A percentile compares a stretch with the other conserved stretches of the same genome.
These are phyloP conservation scores for Wickerhamiella azyma DNA, from an alignment of 805 yeast genomes.

Conservation along the genomic window DNA sequence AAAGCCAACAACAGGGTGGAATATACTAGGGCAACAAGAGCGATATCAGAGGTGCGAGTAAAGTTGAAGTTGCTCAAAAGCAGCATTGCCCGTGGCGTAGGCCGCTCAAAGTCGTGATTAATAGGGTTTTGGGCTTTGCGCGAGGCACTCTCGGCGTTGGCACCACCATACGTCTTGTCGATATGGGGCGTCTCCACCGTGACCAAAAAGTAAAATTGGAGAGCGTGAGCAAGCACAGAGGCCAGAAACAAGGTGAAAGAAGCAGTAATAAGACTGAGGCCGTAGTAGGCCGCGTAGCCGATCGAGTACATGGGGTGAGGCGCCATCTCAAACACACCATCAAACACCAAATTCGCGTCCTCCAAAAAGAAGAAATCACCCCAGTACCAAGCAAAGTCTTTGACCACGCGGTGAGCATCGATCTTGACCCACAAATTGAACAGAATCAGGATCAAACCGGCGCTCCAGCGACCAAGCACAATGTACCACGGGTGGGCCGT, in stretches of 20 bases:
- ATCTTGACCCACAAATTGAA: constrained; percentile 76
- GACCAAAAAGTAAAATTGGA: constrained; percentile 62
- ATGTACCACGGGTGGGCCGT: constrained; percentile 28
- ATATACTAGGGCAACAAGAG: constrained; percentile 16
- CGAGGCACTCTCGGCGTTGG: not conserved
- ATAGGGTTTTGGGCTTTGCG: not conserved
- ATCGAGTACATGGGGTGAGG: constrained; percentile 91
- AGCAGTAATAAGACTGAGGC: constrained; percentile 63
- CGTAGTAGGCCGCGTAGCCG: constrained; percentile 79
- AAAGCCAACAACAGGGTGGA: constrained; percentile 26
- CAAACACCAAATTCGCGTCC: constrained; percentile 57
- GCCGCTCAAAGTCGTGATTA: not conserved
- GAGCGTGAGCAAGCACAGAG: constrained; percentile 60
- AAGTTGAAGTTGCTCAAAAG: constrained; percentile 49
- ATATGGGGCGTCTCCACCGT: constrained; percentile 78
- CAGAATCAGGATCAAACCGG: constrained; percentile 49
- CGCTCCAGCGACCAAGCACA: constrained; percentile 36
- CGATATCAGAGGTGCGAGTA: constrained; percentile 48
- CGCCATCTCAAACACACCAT: constrained; percentile 78
- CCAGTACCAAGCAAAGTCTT: constrained; percentile 92
- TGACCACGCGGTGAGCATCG: constrained; percentile 77
- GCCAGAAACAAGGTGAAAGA: constrained; percentile 56
- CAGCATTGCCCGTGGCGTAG: constrained; percentile 29
- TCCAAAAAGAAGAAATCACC: constrained; percentile 82
- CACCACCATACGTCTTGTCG: constrained; percentile 45